phyloP scores from a whole-genome alignment of 768 basidiomycete genomes.

The Trametes coccinea region DNA sequence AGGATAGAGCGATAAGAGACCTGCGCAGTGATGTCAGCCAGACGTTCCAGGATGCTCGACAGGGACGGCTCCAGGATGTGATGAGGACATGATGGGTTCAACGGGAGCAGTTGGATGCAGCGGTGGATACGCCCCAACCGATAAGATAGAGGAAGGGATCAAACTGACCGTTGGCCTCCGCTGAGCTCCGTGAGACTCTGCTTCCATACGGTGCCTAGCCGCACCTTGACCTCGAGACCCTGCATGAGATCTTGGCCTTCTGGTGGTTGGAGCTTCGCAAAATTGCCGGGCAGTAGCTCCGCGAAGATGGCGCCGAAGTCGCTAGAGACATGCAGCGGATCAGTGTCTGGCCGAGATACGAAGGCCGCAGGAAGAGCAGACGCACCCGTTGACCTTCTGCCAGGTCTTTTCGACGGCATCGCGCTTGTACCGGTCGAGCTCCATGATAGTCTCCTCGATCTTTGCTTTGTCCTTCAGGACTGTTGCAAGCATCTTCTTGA shows the following conservation, averaged over 20 bases:
- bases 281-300: conserved; percentile 94
- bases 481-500: conserved; percentile 85
- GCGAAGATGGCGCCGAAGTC: conserved; percentile 97
- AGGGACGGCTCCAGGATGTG: background rate
- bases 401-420: conserved; percentile 94
- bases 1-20: conserved; percentile 93
- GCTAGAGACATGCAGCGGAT: conserved; percentile 40
- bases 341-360: background rate
- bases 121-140: background rate
- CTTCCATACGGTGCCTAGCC: conserved; percentile 95
- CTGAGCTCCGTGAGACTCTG: conserved; percentile 95
- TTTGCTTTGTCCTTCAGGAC: conserved; percentile 92
- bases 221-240: conserved; percentile 97
- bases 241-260: conserved; percentile 93
- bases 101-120: no score
- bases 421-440: conserved; percentile 91
- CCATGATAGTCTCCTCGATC: conserved; percentile 91
- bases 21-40: conserved; percentile 41
- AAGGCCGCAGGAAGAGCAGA: conserved; percentile 1
- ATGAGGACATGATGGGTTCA: background rate
- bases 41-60: background rate
- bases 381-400: conserved; percentile 92
- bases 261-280: conserved; percentile 91
- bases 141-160: background rate
- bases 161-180: conserved; percentile 87